Evolutionary conservation across 2,329 filamentous ascomycete species (phyloP).

Genomic region (Laburnicola sp.): DNA sequence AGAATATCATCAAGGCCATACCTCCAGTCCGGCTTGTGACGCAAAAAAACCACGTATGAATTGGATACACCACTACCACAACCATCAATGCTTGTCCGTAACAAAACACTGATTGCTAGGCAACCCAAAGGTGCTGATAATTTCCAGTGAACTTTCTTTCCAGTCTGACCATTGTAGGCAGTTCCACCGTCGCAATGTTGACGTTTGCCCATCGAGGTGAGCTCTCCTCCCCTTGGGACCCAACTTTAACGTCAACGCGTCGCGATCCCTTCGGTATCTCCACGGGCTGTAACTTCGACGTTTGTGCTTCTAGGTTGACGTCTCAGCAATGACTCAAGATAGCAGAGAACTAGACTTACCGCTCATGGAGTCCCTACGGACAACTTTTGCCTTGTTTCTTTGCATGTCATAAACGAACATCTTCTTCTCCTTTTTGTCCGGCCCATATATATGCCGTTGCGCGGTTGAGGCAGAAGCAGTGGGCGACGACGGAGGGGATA

Average conservation of each 20-base stretch:
- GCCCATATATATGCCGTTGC: background rate
- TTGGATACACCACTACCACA: too few relatives aligned
- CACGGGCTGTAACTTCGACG: background rate
- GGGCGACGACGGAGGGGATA: background rate
- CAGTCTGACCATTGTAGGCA: background rate
- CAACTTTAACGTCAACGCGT: background rate
- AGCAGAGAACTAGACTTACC: background rate
- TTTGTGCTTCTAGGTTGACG: background rate
- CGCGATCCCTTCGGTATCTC: constrained; percentile 1
- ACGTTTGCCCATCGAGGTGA: background rate
- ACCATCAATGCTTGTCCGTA: too few relatives aligned
- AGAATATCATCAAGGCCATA: too few relatives aligned
- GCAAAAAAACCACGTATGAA: too few relatives aligned
- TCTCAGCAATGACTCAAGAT: background rate
- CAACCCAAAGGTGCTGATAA: background rate
- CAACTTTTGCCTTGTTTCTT: constrained; percentile 1
- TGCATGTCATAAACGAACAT: constrained; percentile 1
- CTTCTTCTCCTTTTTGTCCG: background rate
- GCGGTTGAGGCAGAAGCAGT: background rate
- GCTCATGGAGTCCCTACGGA: background rate
- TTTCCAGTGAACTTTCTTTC: background rate
- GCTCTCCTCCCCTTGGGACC: background rate
- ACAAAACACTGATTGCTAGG: background rate
- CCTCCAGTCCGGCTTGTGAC: too few relatives aligned
- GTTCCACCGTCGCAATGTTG: background rate